Percentiles rank a stretch among this genome's conserved stretches.
Conservation (phyloP, 169 alveolate genomes). For the Perkinsus olseni region DNA sequence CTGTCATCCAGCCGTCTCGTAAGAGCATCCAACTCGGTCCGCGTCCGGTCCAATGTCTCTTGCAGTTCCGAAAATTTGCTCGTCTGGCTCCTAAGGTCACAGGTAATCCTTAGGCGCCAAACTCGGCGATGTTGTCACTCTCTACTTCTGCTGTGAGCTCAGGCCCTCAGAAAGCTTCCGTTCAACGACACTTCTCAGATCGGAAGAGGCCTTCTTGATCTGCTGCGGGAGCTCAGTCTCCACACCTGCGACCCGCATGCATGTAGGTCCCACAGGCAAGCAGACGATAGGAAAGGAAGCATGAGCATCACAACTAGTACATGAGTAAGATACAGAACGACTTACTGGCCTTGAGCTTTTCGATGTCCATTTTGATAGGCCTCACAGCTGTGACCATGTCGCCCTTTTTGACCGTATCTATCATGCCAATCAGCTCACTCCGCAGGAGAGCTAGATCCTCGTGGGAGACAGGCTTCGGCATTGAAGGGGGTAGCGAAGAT, state of each 20-base stretch:
- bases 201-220: background rate
- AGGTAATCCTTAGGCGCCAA: too few species aligned
- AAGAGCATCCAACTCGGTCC: background rate
- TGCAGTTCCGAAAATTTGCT: background rate
- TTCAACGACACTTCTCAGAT: background rate
- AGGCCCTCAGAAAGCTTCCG: background rate
- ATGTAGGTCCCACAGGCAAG: too few species aligned
- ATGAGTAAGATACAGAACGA: too few species aligned
- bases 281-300: too few species aligned
- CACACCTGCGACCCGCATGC: background rate
- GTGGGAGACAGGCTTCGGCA: background rate
- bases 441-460: background rate
- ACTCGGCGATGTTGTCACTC: too few species aligned
- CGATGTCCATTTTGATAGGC: background rate
- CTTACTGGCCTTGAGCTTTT: background rate
- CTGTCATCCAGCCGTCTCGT: background rate
- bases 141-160: background rate
- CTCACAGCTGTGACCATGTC: background rate
- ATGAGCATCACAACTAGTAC: too few species aligned
- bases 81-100: background rate
- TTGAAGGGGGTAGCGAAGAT: background rate
- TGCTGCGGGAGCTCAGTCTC: background rate
- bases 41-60: background rate
- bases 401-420: background rate
- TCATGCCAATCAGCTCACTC: background rate